These are phyloP conservation scores for Entomortierella chlamydospora DNA, from an alignment of 192 early-diverging fungal species.

Conservation along the genomic window DNA sequence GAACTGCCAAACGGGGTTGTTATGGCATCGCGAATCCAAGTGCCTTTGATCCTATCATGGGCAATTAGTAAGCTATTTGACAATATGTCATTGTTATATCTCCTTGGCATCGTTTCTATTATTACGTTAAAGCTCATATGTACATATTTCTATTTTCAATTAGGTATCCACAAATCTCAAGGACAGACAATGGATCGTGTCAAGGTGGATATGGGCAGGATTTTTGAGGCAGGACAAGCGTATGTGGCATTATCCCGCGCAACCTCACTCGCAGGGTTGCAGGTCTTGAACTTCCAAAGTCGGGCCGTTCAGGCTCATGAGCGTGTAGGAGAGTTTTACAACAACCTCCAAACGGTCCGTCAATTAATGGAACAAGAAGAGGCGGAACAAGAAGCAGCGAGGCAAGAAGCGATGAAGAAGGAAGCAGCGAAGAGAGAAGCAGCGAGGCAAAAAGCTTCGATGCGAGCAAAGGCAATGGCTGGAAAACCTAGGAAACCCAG, in stretches of 20 bases:
- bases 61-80: slow-evolving; percentile 69
- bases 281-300: slow-evolving; percentile 75
- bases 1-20: slow-evolving; percentile 42
- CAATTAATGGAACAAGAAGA: slow-evolving; percentile 19
- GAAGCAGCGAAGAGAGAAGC: too few relatives aligned
- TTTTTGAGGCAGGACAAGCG: slow-evolving; percentile 70
- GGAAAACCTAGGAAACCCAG: too few relatives aligned
- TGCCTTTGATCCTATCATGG: slow-evolving; percentile 86
- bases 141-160: too few relatives aligned
- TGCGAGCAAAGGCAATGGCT: too few relatives aligned
- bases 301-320: slow-evolving; percentile 72
- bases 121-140: too few relatives aligned
- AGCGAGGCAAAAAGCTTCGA: too few relatives aligned
- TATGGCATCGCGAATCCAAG: slow-evolving; percentile 56
- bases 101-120: neutral
- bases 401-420: too few relatives aligned
- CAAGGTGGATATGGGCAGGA: slow-evolving; percentile 77
- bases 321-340: slow-evolving; percentile 75
- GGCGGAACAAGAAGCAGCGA: neutral
- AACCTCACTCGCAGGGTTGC: slow-evolving; percentile 72
- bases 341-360: slow-evolving; percentile 26
- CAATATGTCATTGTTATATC: neutral
- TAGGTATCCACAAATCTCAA: slow-evolving; percentile 85
- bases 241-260: slow-evolving; percentile 87
- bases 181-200: slow-evolving; percentile 86